phyloP scores from a whole-genome alignment of 352 stramenopile genomes.

The Pythium pectinolyticum region DNA sequence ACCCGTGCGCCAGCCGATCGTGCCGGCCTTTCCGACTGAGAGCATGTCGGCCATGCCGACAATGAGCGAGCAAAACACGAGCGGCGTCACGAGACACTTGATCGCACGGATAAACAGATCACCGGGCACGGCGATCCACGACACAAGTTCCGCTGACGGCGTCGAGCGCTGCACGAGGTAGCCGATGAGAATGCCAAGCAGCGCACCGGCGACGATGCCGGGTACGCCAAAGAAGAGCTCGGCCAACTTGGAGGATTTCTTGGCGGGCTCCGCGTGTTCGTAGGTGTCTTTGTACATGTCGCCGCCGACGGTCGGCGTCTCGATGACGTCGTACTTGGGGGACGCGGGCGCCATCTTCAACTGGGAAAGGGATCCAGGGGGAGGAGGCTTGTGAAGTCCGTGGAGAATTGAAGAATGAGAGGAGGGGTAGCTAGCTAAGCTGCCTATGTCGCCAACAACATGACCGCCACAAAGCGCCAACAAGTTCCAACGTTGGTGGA shows the following conservation, averaged over 20 bases:
- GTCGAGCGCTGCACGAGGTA: constrained; percentile 3
- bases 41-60: constrained; percentile 43
- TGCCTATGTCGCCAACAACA: too few relatives aligned
- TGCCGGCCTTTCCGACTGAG: constrained; percentile 32
- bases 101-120: constrained; percentile 41
- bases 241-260: constrained; percentile 2
- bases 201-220: constrained; percentile 22
- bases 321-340: constrained; percentile 28
- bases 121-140: constrained; percentile 37
- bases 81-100: constrained; percentile 44
- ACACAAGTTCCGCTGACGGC: constrained; percentile 1
- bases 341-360: constrained; percentile 10
- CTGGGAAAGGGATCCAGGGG: background rate
- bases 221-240: constrained; percentile 24
- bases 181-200: constrained; percentile 21
- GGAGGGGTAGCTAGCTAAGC: too few relatives aligned
- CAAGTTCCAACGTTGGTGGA: background rate
- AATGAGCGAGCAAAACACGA: constrained; percentile 43
- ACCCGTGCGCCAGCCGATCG: constrained; percentile 35
- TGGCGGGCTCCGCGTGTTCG: background rate
- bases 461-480: background rate
- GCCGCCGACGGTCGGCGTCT: constrained; percentile 20
- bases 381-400: constrained; percentile 1
- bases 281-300: constrained; percentile 3
- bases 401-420: constrained; percentile 20